Evolutionary conservation across 371 early-diverging fungal species (phyloP), one percentile per base, ranked within the genome.

Genomic region (Chytridiales sp.): DNA sequence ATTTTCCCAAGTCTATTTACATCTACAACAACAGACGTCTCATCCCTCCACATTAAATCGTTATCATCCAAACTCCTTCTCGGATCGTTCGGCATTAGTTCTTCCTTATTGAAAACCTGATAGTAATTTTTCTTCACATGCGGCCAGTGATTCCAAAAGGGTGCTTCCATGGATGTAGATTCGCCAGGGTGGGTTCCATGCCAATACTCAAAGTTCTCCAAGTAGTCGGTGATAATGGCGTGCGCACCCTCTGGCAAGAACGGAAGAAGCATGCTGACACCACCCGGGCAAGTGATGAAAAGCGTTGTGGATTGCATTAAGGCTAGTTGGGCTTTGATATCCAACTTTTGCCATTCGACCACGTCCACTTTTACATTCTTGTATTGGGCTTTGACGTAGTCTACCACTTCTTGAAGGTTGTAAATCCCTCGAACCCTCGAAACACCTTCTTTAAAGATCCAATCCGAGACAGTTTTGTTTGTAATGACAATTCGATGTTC

Each of bases 71-170:
- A 24, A 5, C 35, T 32, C 54, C 53, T 61, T 11, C 46, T 39
- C 26, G 57, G 62, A n/a, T 62, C 54, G 39, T 67, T 60, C 50
- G 56, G 41, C 35, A 46, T 41, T 27, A 66, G 19, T 21, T 66
- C 56, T 11, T 24, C 19, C n/a, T 35, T 42, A 15, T 34, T 26
- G 38, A 56, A 39, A 8, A 70, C 61, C 35, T 70, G 70, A 47
- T 70, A 70, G 48, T 70, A 70, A 46, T 50, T 60, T 31, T 70
- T 70, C 34, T 59, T 54, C 15, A 71, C 36, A 36, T 67, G 64
- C 61, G 71, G 71, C 40, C 56, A 60, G 46, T 66, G 47, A 49
- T 67, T 67, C 71, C 71, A 71, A 50, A 71, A 60, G 6, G 71
- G 66, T 49, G 66, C 62, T 47, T 71, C 71, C 71, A 71, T 71